Percentiles rank a stretch among this genome's conserved stretches.
These are phyloP conservation scores for Auriscalpium microsporum DNA, from an alignment of 768 basidiomycete genomes.

Conservation along the genomic window DNA sequence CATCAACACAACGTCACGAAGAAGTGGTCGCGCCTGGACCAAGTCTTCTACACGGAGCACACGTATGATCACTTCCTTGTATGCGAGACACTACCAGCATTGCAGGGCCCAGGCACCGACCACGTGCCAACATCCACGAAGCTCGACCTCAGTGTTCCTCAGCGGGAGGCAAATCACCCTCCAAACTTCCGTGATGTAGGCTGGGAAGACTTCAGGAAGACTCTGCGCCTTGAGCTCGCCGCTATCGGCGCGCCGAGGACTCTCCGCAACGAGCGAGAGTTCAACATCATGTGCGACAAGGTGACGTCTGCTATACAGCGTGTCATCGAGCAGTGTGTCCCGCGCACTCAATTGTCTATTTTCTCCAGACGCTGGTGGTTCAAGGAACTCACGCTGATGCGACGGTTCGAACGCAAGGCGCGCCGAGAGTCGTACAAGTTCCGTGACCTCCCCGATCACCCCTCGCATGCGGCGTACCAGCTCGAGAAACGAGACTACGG, in stretches of 20 bases:
- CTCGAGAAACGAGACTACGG: conserved; percentile 3
- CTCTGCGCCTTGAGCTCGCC: background rate
- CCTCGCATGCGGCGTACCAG: background rate
- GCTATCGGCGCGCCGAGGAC: rapidly evolving
- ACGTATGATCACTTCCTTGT: background rate
- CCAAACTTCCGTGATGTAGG: background rate
- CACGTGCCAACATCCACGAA: background rate
- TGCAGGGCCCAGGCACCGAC: background rate
- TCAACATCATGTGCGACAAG: background rate
- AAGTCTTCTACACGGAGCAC: background rate
- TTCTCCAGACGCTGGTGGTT: conserved; percentile 2
- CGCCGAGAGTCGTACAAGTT: background rate
- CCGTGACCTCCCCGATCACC: background rate
- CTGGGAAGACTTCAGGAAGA: background rate
- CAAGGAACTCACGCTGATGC: background rate
- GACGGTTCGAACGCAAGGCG: background rate
- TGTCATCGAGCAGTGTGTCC: background rate
- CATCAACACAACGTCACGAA: background rate
- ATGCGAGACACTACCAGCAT: background rate
- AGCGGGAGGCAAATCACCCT: no score
- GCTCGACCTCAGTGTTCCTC: no score
- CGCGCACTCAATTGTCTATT: rapidly evolving
- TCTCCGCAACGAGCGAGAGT: background rate
- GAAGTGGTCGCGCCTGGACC: background rate
- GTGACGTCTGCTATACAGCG: background rate